phyloP scores from a whole-genome alignment of 164 flowering plant genomes.

The Dillenia turbinata region DNA sequence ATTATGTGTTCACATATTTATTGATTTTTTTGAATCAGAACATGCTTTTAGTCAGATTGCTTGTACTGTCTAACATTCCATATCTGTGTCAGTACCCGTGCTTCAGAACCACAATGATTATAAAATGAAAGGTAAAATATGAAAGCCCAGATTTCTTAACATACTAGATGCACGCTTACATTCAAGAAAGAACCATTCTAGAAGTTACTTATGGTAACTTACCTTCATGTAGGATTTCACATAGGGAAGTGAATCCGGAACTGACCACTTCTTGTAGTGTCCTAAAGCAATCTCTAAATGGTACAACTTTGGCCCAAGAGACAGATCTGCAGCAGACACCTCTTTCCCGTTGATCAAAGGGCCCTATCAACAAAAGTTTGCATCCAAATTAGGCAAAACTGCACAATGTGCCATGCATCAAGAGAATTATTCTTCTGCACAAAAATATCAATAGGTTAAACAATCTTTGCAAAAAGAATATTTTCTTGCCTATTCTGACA shows the following conservation, averaged over 20 bases:
- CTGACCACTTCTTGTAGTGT: constrained; percentile 84
- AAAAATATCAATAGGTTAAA: too few species aligned
- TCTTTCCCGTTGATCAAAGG: constrained; percentile 81
- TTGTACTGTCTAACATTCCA: too few species aligned
- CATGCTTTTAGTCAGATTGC: background rate
- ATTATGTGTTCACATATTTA: too few species aligned
- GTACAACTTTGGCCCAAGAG: constrained; percentile 91
- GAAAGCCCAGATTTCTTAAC: background rate
- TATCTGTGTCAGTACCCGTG: too few species aligned
- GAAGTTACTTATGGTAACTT: constrained; percentile 4
- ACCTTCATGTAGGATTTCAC: constrained; percentile 93
- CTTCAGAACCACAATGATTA: background rate
- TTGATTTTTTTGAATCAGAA: background rate
- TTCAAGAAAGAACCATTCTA: background rate
- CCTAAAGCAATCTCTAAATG: constrained; percentile 89
- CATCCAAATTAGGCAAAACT: background rate
- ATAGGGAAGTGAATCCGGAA: constrained; percentile 78
- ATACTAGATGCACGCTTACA: background rate
- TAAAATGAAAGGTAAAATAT: background rate
- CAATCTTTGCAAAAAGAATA: too few species aligned
- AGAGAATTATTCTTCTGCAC: too few species aligned
- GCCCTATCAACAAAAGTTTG: constrained; percentile 40
- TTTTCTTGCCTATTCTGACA: too few species aligned
- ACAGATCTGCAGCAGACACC: constrained; percentile 77
- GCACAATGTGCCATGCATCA: too few species aligned